These are phyloP conservation scores for Starmerella bombi DNA, from an alignment of 805 yeast species.

Conservation along the genomic window DNA sequence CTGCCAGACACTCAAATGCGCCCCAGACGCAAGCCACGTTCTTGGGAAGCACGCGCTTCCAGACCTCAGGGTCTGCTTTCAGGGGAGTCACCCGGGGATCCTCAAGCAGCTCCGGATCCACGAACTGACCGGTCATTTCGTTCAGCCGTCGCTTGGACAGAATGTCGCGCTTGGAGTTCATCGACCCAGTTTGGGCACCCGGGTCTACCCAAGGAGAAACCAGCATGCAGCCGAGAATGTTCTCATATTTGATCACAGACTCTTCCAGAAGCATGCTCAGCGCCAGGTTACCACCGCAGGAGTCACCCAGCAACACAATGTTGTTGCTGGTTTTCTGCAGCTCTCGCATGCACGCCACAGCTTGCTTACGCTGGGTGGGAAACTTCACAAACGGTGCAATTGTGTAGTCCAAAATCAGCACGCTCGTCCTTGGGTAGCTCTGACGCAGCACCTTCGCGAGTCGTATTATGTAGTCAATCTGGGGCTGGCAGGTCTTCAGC, in stretches of 20 bases:
- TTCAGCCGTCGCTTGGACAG: slow-evolving; percentile 10
- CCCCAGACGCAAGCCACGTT: slow-evolving; percentile 18
- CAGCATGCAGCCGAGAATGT: slow-evolving; percentile 13
- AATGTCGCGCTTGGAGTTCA: slow-evolving; percentile 11
- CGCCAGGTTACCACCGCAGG: slow-evolving; percentile 27
- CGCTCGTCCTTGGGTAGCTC: slow-evolving; percentile 9
- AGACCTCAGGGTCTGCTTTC: slow-evolving; percentile 10
- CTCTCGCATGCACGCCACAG: slow-evolving; percentile 15
- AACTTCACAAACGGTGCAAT: slow-evolving; percentile 20
- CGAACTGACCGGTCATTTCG: slow-evolving; percentile 10
- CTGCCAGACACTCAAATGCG: slow-evolving; percentile 18
- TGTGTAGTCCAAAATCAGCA: slow-evolving; percentile 24
- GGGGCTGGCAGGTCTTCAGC: slow-evolving; percentile 17
- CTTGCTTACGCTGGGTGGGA: slow-evolving; percentile 25
- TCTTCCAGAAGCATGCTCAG: slow-evolving; percentile 13
- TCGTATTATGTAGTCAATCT: slow-evolving; percentile 14
- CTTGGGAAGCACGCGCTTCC: slow-evolving; percentile 15
- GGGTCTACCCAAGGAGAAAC: slow-evolving; percentile 20
- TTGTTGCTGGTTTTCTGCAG: slow-evolving; percentile 17
- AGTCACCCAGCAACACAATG: slow-evolving; percentile 25
- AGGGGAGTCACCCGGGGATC: slow-evolving; percentile 16
- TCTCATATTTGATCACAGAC: background rate
- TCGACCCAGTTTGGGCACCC: slow-evolving; percentile 10
- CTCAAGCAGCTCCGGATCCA: slow-evolving; percentile 3
- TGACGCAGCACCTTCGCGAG: slow-evolving; percentile 7